A percentile compares a stretch with the other conserved stretches of the same genome.
Conservation (phyloP, 2,329 filamentous ascomycete species). For the Tricladium varicosporioides region DNA sequence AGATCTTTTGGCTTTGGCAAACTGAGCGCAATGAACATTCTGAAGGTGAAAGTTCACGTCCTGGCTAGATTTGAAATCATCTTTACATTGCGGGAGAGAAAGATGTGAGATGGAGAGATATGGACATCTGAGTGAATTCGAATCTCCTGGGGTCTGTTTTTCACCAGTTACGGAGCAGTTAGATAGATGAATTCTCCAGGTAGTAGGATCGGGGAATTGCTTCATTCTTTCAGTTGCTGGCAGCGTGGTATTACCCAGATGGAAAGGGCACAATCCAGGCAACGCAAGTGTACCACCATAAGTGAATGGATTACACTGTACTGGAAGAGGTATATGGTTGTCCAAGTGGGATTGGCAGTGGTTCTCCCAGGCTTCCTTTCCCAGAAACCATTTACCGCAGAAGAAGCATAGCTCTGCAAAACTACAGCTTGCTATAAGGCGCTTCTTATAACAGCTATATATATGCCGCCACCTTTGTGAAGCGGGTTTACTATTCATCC, state of each 20-base stretch:
- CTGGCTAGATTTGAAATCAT: not conserved
- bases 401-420: not conserved
- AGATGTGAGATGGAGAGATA: not conserved
- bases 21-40: not conserved
- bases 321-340: not conserved
- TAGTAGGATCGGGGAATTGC: not conserved
- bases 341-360: not conserved
- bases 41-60: not conserved
- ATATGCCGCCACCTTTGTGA: slow-evolving; percentile 4
- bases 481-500: slow-evolving; percentile 8
- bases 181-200: not conserved
- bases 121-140: not conserved
- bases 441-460: not conserved
- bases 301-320: not conserved
- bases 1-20: not conserved
- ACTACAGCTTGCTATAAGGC: not conserved
- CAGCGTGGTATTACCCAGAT: too few species aligned
- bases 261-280: not conserved
- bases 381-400: not conserved
- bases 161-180: not conserved
- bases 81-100: not conserved
- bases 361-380: not conserved
- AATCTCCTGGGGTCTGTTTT: not conserved
- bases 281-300: not conserved
- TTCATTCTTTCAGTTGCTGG: not conserved